A percentile compares a stretch with the other conserved stretches of the same genome.
These are phyloP conservation scores for Lentinula sp. DNA, from an alignment of 768 basidiomycete species.

Conservation along the genomic window DNA sequence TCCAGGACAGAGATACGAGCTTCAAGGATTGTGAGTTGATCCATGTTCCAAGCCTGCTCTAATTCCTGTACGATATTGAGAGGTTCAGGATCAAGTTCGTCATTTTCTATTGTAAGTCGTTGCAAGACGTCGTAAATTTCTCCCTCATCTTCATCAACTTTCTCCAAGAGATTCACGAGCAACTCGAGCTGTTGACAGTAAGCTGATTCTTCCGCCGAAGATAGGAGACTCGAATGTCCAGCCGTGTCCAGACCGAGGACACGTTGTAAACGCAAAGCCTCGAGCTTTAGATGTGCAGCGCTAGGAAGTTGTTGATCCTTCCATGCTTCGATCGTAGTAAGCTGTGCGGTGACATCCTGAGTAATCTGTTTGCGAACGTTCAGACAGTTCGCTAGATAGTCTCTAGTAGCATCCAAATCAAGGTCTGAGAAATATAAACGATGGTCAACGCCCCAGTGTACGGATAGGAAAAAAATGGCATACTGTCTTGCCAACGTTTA, in stretches of 20 bases:
- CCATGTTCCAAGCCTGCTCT: constrained; percentile 23
- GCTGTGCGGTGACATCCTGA: not conserved
- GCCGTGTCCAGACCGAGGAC: not conserved
- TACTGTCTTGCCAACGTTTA: not conserved
- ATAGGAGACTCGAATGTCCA: not conserved
- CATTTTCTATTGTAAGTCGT: not conserved
- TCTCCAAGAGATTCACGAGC: not conserved
- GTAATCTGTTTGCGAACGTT: not conserved
- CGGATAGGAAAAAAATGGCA: not conserved
- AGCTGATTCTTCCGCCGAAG: not conserved
- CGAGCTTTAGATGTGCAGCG: not conserved
- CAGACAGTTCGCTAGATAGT: not conserved
- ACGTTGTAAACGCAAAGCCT: not conserved
- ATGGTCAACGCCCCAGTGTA: not conserved
- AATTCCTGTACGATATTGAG: constrained; percentile 18
- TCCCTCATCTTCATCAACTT: not conserved
- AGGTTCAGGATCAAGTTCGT: not conserved
- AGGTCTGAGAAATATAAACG: not conserved
- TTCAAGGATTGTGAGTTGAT: constrained; percentile 21
- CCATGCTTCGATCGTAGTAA: not conserved
- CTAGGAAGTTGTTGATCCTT: not conserved
- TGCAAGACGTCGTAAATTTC: constrained; percentile 4
- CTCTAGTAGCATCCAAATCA: not conserved
- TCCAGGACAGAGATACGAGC: constrained; percentile 17
- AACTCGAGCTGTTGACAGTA: not conserved